Base-by-base conservation (phyloP, 164 flowering plant genomes). In the Aristolochia fimbriata region DNA sequence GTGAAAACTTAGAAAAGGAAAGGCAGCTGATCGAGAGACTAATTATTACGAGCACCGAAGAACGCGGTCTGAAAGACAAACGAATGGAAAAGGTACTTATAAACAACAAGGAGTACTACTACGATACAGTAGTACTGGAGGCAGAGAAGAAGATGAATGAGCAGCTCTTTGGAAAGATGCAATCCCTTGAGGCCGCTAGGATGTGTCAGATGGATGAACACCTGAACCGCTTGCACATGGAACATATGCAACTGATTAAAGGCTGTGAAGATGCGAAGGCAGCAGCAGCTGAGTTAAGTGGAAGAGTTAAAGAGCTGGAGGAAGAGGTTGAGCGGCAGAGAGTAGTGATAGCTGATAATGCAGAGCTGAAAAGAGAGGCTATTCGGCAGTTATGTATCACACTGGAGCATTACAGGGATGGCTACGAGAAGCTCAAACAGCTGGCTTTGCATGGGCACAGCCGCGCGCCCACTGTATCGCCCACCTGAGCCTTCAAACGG, bases 361-460 rank as follows among this genome's bases (percentile, higher is more conserved):
- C 82, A 2, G 95, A 91, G 55, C 81, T 78, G 69, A 91, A 91
- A 68, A 61, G 92, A 50, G 98, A 91, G 66, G 98, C 82, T 1
- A 91, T 91, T 60, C 45, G 95, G 54, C 96, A 88, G 76, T 77
- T 91, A 13, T 91, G 96, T 60, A 79, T 80, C 73, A 78, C 98
- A 4, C 55, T 91, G 0, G 91, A 91, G 61, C 81, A 85, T 67
- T 85, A 80, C 58, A 76, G 85, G 64, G 67, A 63, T 56, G 74
- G 76, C 17, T 83, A 87, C 62, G 61, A 76, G 25, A 70, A 61
- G 64, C 83, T 90, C 27, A 71, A 82, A 16, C 69, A 68, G n/a
- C n/a, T n/a, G 57, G 90, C 81, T 12, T 70, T 77, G 51, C 57
- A 37, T 7, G 76, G 75, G 47, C 70, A 75, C 66, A 82, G 76